Evolutionary conservation across 805 yeast genomes (phyloP), one percentile per base, ranked within the genome.

Genomic region (Cyberlindnera petersonii): DNA sequence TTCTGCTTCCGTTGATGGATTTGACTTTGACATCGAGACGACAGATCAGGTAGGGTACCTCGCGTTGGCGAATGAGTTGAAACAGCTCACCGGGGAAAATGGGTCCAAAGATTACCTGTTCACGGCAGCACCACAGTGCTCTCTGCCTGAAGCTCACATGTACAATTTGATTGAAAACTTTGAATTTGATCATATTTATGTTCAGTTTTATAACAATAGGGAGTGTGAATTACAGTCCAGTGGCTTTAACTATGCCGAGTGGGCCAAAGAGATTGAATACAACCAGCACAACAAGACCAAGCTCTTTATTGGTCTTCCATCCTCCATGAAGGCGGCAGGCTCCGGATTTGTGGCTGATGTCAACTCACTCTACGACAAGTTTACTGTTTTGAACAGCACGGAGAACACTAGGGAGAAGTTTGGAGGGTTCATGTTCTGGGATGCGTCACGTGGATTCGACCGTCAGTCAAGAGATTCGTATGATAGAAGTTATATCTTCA

Each of bases 361-460:
- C 16, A 72, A 66, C 22, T 1, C 14, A 1, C 58, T 69, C 19
- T 27, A 50, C n/a, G 31, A 43, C 4, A 66, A 57, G 30, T 39
- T 66, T n/a, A 33, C 40, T 9, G 43, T 44, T 10, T 46, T 59
- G 18, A 29, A 39, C 11, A 13, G 15, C 1, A 16, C 38, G 16
- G 26, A 39, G 10, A 7, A 18, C 1, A 24, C 31, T 9, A 31
- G 41, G n/a, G 30, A 55, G 1, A 58, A 64, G 47, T 84, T 88
- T 56, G 96, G 95, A 37, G 98, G 98, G 47, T 72, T 89, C 54
- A 77, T 82, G 72, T 65, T 88, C 44, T 89, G 98, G 97, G 95
- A 87, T 61, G 95, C 95, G 11, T 79, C 88, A 29, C 83, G 82
- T 53, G 89, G 79, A 30, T 74, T 70, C 50, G 51, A 64, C 33